phyloP scores from a whole-genome alignment of 768 basidiomycete genomes.

The Naganishia onofrii region DNA sequence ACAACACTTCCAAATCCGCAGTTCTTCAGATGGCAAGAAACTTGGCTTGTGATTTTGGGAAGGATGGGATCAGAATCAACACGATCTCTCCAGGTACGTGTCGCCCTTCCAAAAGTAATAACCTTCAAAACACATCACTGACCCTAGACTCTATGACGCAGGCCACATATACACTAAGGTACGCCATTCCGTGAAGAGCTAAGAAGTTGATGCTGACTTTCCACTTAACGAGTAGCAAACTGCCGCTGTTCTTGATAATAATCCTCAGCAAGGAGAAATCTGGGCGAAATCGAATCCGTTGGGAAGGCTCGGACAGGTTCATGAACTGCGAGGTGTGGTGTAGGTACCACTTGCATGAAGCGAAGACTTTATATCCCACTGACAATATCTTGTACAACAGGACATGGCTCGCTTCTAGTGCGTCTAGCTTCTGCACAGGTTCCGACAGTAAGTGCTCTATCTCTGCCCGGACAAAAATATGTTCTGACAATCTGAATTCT shows the following conservation, averaged over 20 bases:
- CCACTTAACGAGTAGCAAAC: slow-evolving; percentile 41
- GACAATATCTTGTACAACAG: slow-evolving; percentile 11
- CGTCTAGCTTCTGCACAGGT: slow-evolving; percentile 31
- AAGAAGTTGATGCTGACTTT: background rate
- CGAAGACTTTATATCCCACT: background rate
- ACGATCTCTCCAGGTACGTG: slow-evolving; percentile 37
- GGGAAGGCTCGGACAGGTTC: slow-evolving; percentile 33
- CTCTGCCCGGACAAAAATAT: background rate
- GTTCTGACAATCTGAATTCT: background rate
- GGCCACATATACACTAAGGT: slow-evolving; percentile 40
- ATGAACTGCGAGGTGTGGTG: slow-evolving; percentile 34
- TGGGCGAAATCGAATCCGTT: slow-evolving; percentile 35
- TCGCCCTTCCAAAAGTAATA: background rate
- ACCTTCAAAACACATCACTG: background rate
- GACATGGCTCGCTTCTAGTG: slow-evolving; percentile 33
- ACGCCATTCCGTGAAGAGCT: background rate
- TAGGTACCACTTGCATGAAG: slow-evolving; percentile 1
- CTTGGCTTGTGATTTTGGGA: slow-evolving; percentile 52
- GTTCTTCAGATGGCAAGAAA: slow-evolving; percentile 49
- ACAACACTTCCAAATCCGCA: slow-evolving; percentile 51
- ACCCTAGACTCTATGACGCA: background rate
- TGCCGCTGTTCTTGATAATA: slow-evolving; percentile 38
- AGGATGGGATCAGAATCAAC: slow-evolving; percentile 47
- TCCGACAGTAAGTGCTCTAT: slow-evolving; percentile 26
- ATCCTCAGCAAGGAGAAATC: slow-evolving; percentile 39